phyloP scores from a whole-genome alignment of 257 asterid genomes.

The Salvia hispanica region DNA sequence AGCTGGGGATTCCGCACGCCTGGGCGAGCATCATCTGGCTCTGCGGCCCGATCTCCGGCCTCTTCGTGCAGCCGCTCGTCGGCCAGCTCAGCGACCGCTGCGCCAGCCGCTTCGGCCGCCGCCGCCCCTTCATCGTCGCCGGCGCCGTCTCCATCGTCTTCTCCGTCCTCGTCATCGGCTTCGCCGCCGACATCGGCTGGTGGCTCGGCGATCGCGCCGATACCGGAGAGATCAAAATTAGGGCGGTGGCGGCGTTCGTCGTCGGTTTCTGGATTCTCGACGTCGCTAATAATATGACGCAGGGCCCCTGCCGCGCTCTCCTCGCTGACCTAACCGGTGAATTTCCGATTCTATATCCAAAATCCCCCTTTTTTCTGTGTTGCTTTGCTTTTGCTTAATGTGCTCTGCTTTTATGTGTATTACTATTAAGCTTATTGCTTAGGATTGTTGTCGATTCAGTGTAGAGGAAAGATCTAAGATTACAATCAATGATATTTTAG shows the following conservation, averaged over 20 bases:
- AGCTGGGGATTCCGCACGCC: conserved; percentile 86
- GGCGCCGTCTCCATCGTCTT: conserved; percentile 69
- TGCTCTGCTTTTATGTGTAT: conserved; percentile 8
- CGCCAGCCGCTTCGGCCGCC: conserved; percentile 71
- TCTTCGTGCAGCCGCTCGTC: conserved; percentile 80
- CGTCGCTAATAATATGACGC: conserved; percentile 83
- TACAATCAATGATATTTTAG: neutral
- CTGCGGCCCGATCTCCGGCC: conserved; percentile 86
- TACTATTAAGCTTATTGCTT: neutral
- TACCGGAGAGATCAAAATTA: conserved; percentile 42
- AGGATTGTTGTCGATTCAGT: neutral
- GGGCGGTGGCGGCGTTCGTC: conserved; percentile 69
- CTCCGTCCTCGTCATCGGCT: conserved; percentile 66
- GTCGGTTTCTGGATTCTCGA: conserved; percentile 88
- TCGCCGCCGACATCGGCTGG: conserved; percentile 80
- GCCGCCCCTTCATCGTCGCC: conserved; percentile 69
- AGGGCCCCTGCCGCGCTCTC: conserved; percentile 89
- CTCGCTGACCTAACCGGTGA: conserved; percentile 90
- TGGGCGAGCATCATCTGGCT: conserved; percentile 91
- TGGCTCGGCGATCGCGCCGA: conserved; percentile 60
- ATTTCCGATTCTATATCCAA: neutral
- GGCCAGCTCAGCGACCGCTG: conserved; percentile 79
- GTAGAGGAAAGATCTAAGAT: neutral
- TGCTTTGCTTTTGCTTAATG: neutral
- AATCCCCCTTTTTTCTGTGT: neutral